phyloP scores from a whole-genome alignment of 495 filamentous ascomycete species.

The Wilcoxina mikolae region DNA sequence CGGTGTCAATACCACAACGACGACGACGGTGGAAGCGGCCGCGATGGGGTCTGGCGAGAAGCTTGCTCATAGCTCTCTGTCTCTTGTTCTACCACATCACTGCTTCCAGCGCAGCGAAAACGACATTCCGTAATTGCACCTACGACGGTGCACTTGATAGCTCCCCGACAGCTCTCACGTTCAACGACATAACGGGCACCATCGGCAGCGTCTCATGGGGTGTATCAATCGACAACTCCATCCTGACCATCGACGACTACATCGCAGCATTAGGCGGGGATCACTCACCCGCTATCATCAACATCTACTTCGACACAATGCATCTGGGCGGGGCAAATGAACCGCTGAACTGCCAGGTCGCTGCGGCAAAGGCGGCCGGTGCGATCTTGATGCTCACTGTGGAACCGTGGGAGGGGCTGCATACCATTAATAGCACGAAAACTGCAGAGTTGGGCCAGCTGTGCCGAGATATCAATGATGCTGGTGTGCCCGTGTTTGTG shows the following conservation, averaged over 20 bases:
- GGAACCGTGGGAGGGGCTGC: background rate
- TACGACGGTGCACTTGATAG: background rate
- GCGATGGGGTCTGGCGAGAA: too few species aligned
- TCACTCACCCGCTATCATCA: background rate
- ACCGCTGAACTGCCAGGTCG: slow-evolving; percentile 1
- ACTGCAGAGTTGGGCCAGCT: background rate
- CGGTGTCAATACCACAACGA: too few species aligned
- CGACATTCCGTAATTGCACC: background rate
- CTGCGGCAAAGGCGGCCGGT: slow-evolving; percentile 1
- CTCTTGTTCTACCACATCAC: background rate
- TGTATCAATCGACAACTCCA: background rate
- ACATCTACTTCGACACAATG: background rate
- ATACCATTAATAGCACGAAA: too few species aligned
- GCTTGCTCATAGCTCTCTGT: background rate
- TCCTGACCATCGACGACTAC: background rate
- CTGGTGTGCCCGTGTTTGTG: background rate
- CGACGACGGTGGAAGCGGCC: too few species aligned
- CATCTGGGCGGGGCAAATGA: background rate
- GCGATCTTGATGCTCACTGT: slow-evolving; percentile 1
- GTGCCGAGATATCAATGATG: background rate
- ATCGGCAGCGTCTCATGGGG: background rate
- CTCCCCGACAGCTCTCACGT: background rate
- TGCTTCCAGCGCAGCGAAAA: background rate
- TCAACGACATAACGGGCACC: background rate
- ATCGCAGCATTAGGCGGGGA: background rate